These are phyloP conservation scores for Geoglossum glabrum DNA, from an alignment of 495 filamentous ascomycete genomes.

Conservation along the genomic window DNA sequence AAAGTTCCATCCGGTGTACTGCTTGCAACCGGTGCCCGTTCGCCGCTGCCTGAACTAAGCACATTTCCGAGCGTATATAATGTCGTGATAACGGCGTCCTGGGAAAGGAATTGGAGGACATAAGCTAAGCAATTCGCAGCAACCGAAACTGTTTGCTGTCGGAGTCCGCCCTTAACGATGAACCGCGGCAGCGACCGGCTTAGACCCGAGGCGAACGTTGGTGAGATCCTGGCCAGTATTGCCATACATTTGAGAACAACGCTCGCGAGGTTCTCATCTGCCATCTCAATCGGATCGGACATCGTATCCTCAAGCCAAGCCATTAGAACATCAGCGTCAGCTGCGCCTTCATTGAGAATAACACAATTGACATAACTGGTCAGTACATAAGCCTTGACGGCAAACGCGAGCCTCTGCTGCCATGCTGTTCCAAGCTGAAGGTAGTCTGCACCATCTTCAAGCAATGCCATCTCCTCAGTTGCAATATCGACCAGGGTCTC, in stretches of 20 bases:
- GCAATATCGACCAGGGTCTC: slow-evolving; percentile 43
- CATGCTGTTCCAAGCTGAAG: slow-evolving; percentile 64
- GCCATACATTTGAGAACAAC: slow-evolving; percentile 66
- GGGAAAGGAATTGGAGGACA: slow-evolving; percentile 57
- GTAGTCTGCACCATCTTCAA: slow-evolving; percentile 84
- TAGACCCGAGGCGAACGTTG: slow-evolving; percentile 49
- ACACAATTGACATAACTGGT: slow-evolving; percentile 70
- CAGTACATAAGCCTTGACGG: slow-evolving; percentile 66
- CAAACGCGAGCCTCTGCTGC: slow-evolving; percentile 71
- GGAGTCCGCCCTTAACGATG: slow-evolving; percentile 58
- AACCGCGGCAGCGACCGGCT: slow-evolving; percentile 68
- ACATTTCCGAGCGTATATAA: slow-evolving; percentile 89
- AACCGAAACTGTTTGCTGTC: slow-evolving; percentile 39
- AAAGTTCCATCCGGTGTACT: slow-evolving; percentile 12
- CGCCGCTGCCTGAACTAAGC: slow-evolving; percentile 34
- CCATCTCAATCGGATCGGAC: slow-evolving; percentile 59
- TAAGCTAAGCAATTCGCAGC: slow-evolving; percentile 68
- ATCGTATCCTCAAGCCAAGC: slow-evolving; percentile 70
- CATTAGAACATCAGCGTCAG: slow-evolving; percentile 63
- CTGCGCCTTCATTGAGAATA: slow-evolving; percentile 54
- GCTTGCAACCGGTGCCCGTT: neutral
- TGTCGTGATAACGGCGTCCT: slow-evolving; percentile 85
- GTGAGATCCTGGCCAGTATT: slow-evolving; percentile 51
- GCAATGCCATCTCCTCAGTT: slow-evolving; percentile 56
- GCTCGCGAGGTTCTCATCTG: slow-evolving; percentile 48